Evolutionary conservation across 108 stramenopile genomes (phyloP), one percentile per base, ranked within the genome.

Genomic region (Nitzschia palea): DNA sequence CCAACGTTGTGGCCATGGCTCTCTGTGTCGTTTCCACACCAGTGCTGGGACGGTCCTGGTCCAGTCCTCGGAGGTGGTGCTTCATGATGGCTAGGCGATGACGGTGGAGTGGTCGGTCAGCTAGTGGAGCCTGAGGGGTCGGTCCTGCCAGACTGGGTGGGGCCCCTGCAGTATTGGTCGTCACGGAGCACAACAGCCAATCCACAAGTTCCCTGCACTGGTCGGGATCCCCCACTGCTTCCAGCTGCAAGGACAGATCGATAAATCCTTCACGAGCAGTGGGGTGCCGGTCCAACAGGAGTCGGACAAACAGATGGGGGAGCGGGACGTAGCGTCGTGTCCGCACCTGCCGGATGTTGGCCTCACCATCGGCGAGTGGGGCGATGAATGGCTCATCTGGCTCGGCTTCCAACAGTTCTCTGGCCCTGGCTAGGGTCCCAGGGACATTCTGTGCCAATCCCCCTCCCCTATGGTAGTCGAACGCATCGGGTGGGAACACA

Each of bases 311-410:
- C 6, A 15, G 34, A 9, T 36, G 58, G 3, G 58, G 58, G 17
- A 59, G 37, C 15, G 58, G 58, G 8, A 59, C 20, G 18, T 12
- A 22, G 3, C n/a, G 3, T 14, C 58, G 33, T 3, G 58, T 22
- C 20, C 23, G 33, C 2, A 18, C 15, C 20, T 36, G 58, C 6
- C 23, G 34, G 58, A 20, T 36, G 58, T 40, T 40, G 34, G 36
- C 36, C 4, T 59, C 58, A 20, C 15, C 36, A 22, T 59, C 58
- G 18, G 34, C 20, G 20, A 59, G 40, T n/a, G 58, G 58, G 3
- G 35, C 58, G 4, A 36, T 8, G 3, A 40, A 40, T 8, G 8
- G 8, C 8, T n/a, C 34, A 3, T 59, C 37, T 2, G 58, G 58
- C 14, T n/a, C 22, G 35, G 6, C 35, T 9, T 35, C 58, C 17